These are phyloP conservation scores for Ophiocordyceps unilateralis DNA, from an alignment of 2,329 filamentous ascomycete species.

Conservation along the genomic window DNA sequence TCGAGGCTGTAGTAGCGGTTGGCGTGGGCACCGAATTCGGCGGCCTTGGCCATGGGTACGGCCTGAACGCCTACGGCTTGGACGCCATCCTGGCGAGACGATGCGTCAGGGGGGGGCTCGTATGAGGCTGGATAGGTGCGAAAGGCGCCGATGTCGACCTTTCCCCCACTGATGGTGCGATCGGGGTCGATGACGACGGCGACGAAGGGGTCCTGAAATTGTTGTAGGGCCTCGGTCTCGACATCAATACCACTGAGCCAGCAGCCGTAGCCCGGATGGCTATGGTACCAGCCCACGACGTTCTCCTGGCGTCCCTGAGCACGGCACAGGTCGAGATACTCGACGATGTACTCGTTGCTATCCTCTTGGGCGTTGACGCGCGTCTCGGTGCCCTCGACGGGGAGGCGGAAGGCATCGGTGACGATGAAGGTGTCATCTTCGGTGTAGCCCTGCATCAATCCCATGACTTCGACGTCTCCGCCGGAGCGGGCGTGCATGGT, in stretches of 20 bases:
- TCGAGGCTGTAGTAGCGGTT: conserved; percentile 82
- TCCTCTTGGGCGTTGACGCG: conserved; percentile 91
- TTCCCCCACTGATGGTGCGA: conserved; percentile 82
- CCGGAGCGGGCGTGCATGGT: conserved; percentile 97
- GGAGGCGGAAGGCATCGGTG: conserved; percentile 83
- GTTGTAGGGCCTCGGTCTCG: conserved; percentile 64
- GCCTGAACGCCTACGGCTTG: conserved; percentile 62
- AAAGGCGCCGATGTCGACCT: conserved; percentile 95
- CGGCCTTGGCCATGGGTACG: conserved; percentile 83
- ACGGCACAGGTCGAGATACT: conserved; percentile 61
- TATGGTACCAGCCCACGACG: conserved; percentile 95
- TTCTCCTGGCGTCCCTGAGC: conserved; percentile 73
- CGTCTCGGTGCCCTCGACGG: conserved; percentile 96
- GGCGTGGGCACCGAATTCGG: conserved; percentile 88
- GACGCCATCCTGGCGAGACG: conserved; percentile 33
- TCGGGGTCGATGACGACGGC: conserved; percentile 95
- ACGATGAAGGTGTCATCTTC: conserved; percentile 73
- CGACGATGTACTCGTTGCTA: conserved; percentile 92
- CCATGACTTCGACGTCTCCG: conserved; percentile 88
- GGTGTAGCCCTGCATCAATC: conserved; percentile 91
- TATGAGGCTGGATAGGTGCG: conserved; percentile 71
- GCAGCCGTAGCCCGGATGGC: conserved; percentile 92
- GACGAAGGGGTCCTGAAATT: conserved; percentile 76
- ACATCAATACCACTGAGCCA: conserved; percentile 97
- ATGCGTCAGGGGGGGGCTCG: conserved; percentile 24